Percentiles rank a stretch among this genome's conserved stretches.
phyloP scores from a whole-genome alignment of 495 filamentous ascomycete genomes.

The Hypoxylon intermedium region DNA sequence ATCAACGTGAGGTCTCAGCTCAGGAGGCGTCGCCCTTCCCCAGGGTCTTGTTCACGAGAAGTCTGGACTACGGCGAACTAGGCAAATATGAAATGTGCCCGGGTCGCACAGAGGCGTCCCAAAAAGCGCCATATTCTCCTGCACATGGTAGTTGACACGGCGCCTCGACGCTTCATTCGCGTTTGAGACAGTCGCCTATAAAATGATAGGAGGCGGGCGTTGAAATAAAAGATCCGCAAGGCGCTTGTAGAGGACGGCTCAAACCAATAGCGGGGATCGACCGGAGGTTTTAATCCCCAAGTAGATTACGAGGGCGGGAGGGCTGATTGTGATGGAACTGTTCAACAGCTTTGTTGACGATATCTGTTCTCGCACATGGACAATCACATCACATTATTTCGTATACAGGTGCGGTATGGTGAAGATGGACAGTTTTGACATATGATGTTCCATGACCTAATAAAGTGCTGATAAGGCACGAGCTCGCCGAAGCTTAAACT shows the following conservation, averaged over 20 bases:
- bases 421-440: no score
- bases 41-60: slow-evolving; percentile 13
- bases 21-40: slow-evolving; percentile 14
- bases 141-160: slow-evolving; percentile 7
- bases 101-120: slow-evolving; percentile 9
- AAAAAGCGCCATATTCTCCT: slow-evolving; percentile 31
- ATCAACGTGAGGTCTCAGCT: slow-evolving; percentile 23
- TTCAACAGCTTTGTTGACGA: slow-evolving; percentile 21
- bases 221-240: slow-evolving; percentile 27
- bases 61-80: slow-evolving; percentile 19
- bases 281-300: slow-evolving; percentile 35
- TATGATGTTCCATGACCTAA: slow-evolving; percentile 3
- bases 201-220: slow-evolving; percentile 4
- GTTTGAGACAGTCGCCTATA: slow-evolving; percentile 34
- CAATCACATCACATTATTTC: not conserved
- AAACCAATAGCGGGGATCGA: slow-evolving; percentile 30
- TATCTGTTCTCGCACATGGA: slow-evolving; percentile 5
- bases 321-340: slow-evolving; percentile 20
- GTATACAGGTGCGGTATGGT: not conserved
- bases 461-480: slow-evolving; percentile 23
- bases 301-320: slow-evolving; percentile 11
- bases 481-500: slow-evolving; percentile 19
- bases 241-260: slow-evolving; percentile 24
- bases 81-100: slow-evolving; percentile 15
- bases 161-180: slow-evolving; percentile 29